A percentile compares a stretch with the other conserved stretches of the same genome.
phyloP scores from a whole-genome alignment of 805 yeast genomes.

The Candida tibetensis region DNA sequence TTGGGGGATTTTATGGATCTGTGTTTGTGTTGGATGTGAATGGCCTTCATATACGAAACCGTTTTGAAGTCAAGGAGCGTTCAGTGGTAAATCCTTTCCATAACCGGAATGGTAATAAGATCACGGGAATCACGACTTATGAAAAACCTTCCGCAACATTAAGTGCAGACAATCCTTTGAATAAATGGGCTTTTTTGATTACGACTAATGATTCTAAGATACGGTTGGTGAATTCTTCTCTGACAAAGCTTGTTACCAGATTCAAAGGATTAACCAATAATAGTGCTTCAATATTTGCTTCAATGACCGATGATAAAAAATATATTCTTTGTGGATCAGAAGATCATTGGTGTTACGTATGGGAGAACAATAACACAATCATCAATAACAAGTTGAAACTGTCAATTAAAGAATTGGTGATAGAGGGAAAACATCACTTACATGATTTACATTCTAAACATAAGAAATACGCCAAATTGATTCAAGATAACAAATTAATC shows the following conservation, averaged over 20 bases:
- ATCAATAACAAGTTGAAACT: constrained; percentile 37
- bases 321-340: constrained; percentile 79
- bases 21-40: constrained; percentile 59
- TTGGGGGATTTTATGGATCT: constrained; percentile 80
- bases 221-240: constrained; percentile 57
- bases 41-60: constrained; percentile 47
- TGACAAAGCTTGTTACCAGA: constrained; percentile 56
- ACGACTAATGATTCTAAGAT: constrained; percentile 83
- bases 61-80: constrained; percentile 31
- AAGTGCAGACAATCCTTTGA: constrained; percentile 10
- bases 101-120: constrained; percentile 42
- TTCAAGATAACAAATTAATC: constrained; percentile 28
- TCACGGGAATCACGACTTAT: constrained; percentile 71
- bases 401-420: constrained; percentile 33
- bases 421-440: constrained; percentile 34
- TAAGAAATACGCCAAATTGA: constrained; percentile 24
- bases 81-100: constrained; percentile 23
- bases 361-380: constrained; percentile 54
- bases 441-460: constrained; percentile 30
- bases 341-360: constrained; percentile 81
- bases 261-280: constrained; percentile 73
- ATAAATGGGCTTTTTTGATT: constrained; percentile 43
- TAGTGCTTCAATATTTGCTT: constrained; percentile 70
- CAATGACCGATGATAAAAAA: constrained; percentile 52
- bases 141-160: constrained; percentile 13